phyloP scores from a whole-genome alignment of 768 basidiomycete genomes.

The Neoboletus subvelutipes region DNA sequence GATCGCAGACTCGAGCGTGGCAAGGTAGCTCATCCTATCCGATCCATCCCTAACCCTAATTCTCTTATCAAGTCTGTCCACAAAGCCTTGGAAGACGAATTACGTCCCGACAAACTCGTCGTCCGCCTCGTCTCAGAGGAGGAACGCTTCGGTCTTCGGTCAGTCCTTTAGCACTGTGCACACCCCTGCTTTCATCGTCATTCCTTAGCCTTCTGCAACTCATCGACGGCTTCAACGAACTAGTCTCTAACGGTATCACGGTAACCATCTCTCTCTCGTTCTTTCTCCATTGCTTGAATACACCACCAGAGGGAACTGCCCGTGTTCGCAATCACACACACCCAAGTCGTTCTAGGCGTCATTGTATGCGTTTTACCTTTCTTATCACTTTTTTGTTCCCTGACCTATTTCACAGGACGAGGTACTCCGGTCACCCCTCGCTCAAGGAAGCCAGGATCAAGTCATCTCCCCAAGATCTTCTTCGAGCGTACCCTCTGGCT shows the following conservation, averaged over 20 bases:
- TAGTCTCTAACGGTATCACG: slow-evolving; percentile 48
- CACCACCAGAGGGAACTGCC: slow-evolving; percentile 71
- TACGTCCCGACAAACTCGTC: slow-evolving; percentile 54
- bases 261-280: slow-evolving; percentile 36
- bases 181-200: not conserved
- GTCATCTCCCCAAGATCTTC: slow-evolving; percentile 9
- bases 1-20: slow-evolving; percentile 56
- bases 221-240: slow-evolving; percentile 58
- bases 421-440: slow-evolving; percentile 27
- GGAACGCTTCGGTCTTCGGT: slow-evolving; percentile 81
- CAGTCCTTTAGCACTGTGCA: slow-evolving; percentile 14
- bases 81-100: slow-evolving; percentile 71
- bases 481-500: slow-evolving; percentile 19
- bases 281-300: not conserved
- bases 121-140: slow-evolving; percentile 56
- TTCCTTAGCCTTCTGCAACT: slow-evolving; percentile 66
- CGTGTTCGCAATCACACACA: slow-evolving; percentile 73
- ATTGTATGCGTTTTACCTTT: slow-evolving; percentile 49
- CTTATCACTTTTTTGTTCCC: not conserved
- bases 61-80: slow-evolving; percentile 57
- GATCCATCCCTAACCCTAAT: not conserved
- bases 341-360: slow-evolving; percentile 64
- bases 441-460: slow-evolving; percentile 3
- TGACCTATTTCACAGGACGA: slow-evolving; percentile 51
- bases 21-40: slow-evolving; percentile 38